Base-by-base conservation (phyloP, 768 basidiomycete species). In the Leccinum truebloodii region DNA sequence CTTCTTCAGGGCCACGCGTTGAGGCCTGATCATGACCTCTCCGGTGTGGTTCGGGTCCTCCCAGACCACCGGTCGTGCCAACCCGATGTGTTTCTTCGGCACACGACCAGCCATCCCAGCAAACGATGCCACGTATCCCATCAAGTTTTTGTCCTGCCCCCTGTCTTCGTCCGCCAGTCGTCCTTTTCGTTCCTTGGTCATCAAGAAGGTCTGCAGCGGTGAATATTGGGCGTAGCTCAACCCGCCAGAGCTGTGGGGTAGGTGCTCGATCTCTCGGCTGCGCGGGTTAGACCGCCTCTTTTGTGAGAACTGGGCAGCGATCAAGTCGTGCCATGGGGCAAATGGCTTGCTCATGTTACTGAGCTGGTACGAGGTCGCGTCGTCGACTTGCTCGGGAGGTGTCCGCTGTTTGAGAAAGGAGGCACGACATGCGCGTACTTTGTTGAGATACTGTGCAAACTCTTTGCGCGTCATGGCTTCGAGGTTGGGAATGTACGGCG, bases 171-270 rank as follows among this genome's bases (percentile, higher is more conserved):
- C 76, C 39, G 86, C 77, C 63, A 87, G 60, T 59, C 90, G 80
- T 54, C 88, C 92, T 7, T 85, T 83, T 64, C 83, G 79, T 18
- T 84, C 75, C 60, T 76, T 78, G 8, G 79, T 78, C 69, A 76
- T 79, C 69, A 86, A 75, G 55, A 76, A 74, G 0, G 81, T 78
- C 56, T 90, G 87, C 52, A 92, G 73, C 6, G 62, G 55, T 6
- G 87, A 78, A 37, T 81, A 78, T 44, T 78, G 75, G 3, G 83
- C 72, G 71, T 93, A 94, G 50, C 77, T 75, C 46, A 92, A 78
- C 3, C 83, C 92, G 41, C 80, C 90, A 39, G 74, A 78, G 28
- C 75, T 79, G 64, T 93, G 92, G 0, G 89, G 89, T 58, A 83
- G 78, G 48, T 82, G 86, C 61, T 86, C 84, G 62, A 93, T 86